Conservation (phyloP, 495 filamentous ascomycete species). For the Daldinia grandis region DNA sequence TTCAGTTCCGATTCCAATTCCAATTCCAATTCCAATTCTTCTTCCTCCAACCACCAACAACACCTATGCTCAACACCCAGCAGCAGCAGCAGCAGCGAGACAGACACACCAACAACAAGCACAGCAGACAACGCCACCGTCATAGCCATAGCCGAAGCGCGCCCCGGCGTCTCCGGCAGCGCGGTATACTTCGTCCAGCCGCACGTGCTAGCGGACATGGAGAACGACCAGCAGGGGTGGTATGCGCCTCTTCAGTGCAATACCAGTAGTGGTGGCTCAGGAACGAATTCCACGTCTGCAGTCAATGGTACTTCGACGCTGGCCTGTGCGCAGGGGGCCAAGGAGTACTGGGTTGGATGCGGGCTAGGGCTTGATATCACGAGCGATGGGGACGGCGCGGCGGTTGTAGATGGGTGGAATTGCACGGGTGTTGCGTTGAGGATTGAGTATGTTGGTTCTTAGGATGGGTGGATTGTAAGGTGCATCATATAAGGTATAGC, state of each 20-base stretch:
- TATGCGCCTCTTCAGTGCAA: constrained; percentile 18
- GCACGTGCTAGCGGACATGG: constrained; percentile 3
- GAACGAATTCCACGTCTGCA: neutral
- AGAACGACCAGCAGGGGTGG: constrained; percentile 16
- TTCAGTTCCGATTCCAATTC: constrained; percentile 22
- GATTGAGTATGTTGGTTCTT: constrained; percentile 16
- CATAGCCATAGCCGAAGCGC: constrained; percentile 15
- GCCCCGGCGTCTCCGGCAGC: constrained; percentile 3
- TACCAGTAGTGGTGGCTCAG: neutral
- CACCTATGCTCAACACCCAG: constrained; percentile 38
- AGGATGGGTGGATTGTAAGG: neutral
- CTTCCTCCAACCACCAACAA: neutral
- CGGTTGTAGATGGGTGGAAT: constrained; percentile 32
- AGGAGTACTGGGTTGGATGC: constrained; percentile 29
- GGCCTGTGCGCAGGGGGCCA: constrained; percentile 14
- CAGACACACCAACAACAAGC: neutral
- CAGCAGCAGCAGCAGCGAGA: neutral
- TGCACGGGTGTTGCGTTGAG: constrained; percentile 18
- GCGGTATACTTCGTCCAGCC: constrained; percentile 26
- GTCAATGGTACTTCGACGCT: neutral
- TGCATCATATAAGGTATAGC: neutral
- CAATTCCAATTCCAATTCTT: too few relatives aligned
- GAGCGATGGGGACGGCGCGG: constrained; percentile 21
- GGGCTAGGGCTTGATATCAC: constrained; percentile 26
- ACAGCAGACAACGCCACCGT: neutral